Base-by-base conservation (phyloP, 2,329 filamentous ascomycete species). In the Arthrinium puccinioides region DNA sequence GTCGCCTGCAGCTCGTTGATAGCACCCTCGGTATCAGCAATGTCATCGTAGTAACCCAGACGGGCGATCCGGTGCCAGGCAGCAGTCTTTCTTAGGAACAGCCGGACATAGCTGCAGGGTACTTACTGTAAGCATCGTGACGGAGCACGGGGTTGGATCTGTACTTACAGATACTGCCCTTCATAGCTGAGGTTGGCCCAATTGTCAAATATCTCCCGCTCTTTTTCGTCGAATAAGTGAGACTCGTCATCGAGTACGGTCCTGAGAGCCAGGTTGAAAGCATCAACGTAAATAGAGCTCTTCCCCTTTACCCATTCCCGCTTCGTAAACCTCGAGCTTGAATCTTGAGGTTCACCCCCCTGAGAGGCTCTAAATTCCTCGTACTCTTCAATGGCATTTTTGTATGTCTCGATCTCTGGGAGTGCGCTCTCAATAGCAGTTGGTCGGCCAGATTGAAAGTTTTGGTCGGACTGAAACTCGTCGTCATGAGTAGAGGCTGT, bases 261-360 rank as follows among this genome's bases (percentile, higher is more conserved):
- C 41, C 90, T 82, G 33, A 98, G 66, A 3, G 90, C 87, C 11
- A 97, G 69, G 53, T 95, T 95, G 68, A 98, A 98, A 1, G 92
- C 92, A 62, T 98, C 92, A 14, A 96, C 87, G 52, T 98, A 98
- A 38, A 98, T 87, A 2, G 89, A 97, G 52, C 82, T 94, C 56
- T 79, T 81, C 1, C 87, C 87, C 51, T 72, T 78, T 5, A 79
- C 62, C 87, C 87, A 95, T 42, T 73, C 35, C 67, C 67, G 57
- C 13, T 53, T 44, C 39, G 56, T 44, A 36, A 77, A 63, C 40
- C 70, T 70, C 11, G 83, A 53, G 24, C 10, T 19, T 25, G 67
- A 63, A 44, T 72, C 68, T 5, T 67, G 53, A 8, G 67, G 54
- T 9, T 63, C 55, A 4, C 60, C 59, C 37, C 69, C 52, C 42